Evolutionary conservation across 176 grass and related monocot species (phyloP).

Genomic region (Bolboschoenus planiculmis): DNA sequence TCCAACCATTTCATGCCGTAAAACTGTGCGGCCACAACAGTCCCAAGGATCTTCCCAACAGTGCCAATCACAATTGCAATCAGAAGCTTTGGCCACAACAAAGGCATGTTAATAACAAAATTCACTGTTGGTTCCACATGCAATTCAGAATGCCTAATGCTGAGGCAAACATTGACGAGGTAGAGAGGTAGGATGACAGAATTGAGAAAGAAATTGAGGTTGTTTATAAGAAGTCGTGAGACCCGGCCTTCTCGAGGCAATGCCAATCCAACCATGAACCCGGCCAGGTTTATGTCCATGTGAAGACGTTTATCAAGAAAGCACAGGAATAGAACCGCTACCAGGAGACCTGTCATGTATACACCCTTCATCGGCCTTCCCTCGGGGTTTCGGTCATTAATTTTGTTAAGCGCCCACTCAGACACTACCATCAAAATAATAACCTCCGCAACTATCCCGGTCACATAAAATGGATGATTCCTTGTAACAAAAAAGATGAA

Average conservation of each 20-base stretch:
- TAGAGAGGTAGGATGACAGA: constrained; percentile 58
- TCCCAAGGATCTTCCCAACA: constrained; percentile 44
- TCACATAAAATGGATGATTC: constrained; percentile 15
- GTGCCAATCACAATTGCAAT: constrained; percentile 37
- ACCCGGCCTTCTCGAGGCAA: constrained; percentile 59
- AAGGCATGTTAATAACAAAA: constrained; percentile 36
- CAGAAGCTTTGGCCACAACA: constrained; percentile 41
- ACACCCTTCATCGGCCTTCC: constrained; percentile 51
- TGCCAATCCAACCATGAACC: constrained; percentile 54
- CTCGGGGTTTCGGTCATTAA: constrained; percentile 55
- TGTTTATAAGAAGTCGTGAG: constrained; percentile 51
- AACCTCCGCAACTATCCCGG: constrained; percentile 15
- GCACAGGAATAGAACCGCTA: constrained; percentile 28
- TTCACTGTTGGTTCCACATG: constrained; percentile 6
- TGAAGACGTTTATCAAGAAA: constrained; percentile 29
- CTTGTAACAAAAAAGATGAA: constrained; percentile 1
- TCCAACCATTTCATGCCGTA: constrained; percentile 43
- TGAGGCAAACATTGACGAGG: constrained; percentile 44
- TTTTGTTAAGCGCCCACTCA: constrained; percentile 37
- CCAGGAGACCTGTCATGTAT: constrained; percentile 34
- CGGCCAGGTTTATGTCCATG: constrained; percentile 52
- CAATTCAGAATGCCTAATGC: constrained; percentile 40
- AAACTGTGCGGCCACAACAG: constrained; percentile 24
- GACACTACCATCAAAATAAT: constrained; percentile 30
- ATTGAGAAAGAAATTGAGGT: constrained; percentile 59